Percentiles rank a stretch among this genome's conserved stretches.
phyloP scores from a whole-genome alignment of 2,329 filamentous ascomycete species.

The Fusarium sp. region DNA sequence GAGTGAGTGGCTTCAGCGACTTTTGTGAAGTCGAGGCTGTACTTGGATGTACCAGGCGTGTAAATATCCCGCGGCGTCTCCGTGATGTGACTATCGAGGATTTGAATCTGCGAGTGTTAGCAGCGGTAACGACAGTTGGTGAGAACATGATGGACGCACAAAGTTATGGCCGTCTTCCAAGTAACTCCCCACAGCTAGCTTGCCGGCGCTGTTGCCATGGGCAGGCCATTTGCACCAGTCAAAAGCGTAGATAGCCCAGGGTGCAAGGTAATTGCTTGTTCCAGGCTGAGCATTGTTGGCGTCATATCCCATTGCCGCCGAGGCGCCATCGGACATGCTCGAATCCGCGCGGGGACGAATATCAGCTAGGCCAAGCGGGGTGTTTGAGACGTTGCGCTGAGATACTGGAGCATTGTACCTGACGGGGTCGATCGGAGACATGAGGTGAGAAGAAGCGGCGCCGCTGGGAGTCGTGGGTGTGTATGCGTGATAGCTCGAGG shows the following conservation, averaged over 20 bases:
- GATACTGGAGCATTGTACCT: slow-evolving; percentile 66
- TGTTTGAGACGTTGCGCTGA: slow-evolving; percentile 77
- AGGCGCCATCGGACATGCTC: slow-evolving; percentile 75
- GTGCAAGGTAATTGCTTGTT: slow-evolving; percentile 92
- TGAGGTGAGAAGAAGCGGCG: slow-evolving; percentile 68
- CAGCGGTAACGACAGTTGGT: slow-evolving; percentile 1
- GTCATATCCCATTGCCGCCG: slow-evolving; percentile 71
- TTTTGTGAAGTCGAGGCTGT: slow-evolving; percentile 88
- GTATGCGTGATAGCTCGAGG: slow-evolving; percentile 64
- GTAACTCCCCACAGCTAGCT: slow-evolving; percentile 95
- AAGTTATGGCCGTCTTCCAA: slow-evolving; percentile 98
- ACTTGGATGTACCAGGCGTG: slow-evolving; percentile 74
- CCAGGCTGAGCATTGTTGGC: slow-evolving; percentile 70
- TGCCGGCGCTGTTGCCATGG: slow-evolving; percentile 81
- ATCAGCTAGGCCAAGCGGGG: slow-evolving; percentile 88
- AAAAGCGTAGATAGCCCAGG: slow-evolving; percentile 95
- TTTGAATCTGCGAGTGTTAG: slow-evolving; percentile 78
- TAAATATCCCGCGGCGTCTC: slow-evolving; percentile 75
- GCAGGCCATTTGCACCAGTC: slow-evolving; percentile 99
- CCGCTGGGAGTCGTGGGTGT: slow-evolving; percentile 71
- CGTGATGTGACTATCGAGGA: slow-evolving; percentile 84
- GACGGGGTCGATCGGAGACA: slow-evolving; percentile 61
- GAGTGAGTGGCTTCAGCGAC: slow-evolving; percentile 97
- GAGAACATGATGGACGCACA: slow-evolving; percentile 56
- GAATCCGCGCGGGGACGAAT: slow-evolving; percentile 89